phyloP scores from a whole-genome alignment of 2,329 filamentous ascomycete species.

The Hypoxylon sp. region DNA sequence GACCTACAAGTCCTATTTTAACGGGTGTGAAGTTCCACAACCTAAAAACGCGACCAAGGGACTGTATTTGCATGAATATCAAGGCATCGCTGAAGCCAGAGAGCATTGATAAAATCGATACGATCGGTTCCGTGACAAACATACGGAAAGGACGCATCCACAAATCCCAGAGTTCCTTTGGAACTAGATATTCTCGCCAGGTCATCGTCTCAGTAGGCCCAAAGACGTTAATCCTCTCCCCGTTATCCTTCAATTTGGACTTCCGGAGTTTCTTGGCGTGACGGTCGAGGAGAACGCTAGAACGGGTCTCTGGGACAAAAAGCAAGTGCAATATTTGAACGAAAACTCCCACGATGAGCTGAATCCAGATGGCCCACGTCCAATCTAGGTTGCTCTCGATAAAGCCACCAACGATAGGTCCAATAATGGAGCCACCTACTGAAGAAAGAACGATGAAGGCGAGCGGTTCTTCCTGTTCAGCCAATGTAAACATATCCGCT shows the following conservation, averaged over 20 bases:
- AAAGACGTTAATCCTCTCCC: slow-evolving; percentile 57
- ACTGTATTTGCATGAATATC: slow-evolving; percentile 76
- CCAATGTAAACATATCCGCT: slow-evolving; percentile 71
- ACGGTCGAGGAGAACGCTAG: slow-evolving; percentile 67
- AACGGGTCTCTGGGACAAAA: slow-evolving; percentile 69
- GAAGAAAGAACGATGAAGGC: slow-evolving; percentile 71
- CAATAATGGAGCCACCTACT: slow-evolving; percentile 66
- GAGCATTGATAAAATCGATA: slow-evolving; percentile 68
- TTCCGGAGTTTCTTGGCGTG: slow-evolving; percentile 68
- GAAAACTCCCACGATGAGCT: slow-evolving; percentile 66
- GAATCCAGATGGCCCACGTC: slow-evolving; percentile 74
- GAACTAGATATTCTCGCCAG: slow-evolving; percentile 53
- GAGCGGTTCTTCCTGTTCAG: slow-evolving; percentile 69
- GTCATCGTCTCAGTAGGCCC: slow-evolving; percentile 63
- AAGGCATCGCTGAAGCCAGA: slow-evolving; percentile 73
- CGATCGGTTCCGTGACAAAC: slow-evolving; percentile 73
- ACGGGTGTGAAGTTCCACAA: slow-evolving; percentile 68
- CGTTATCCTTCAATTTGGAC: slow-evolving; percentile 43
- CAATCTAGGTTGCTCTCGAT: slow-evolving; percentile 61
- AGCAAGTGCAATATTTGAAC: slow-evolving; percentile 67
- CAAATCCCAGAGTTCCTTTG: slow-evolving; percentile 60
- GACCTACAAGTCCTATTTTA: slow-evolving; percentile 48
- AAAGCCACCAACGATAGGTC: slow-evolving; percentile 67
- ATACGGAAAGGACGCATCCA: slow-evolving; percentile 73
- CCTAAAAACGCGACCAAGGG: slow-evolving; percentile 69